Percentiles rank a stretch among this genome's conserved stretches.
phyloP scores from a whole-genome alignment of 176 grass and related monocot species.

The Dactylis glomerata region DNA sequence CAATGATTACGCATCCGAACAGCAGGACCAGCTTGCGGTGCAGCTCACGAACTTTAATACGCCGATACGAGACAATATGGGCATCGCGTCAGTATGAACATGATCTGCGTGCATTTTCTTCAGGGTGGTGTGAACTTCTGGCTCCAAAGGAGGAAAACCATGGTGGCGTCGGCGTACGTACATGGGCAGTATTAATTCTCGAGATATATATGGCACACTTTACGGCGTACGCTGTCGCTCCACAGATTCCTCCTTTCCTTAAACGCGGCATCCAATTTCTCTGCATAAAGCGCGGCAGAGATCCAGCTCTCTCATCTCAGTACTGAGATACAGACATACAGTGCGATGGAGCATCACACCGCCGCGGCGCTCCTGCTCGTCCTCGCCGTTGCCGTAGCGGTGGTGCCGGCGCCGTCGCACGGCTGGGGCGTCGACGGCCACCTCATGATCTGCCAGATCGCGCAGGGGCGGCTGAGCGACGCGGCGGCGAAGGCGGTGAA shows the following conservation, averaged over 20 bases:
- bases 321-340: background rate
- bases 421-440: slow-evolving; percentile 64
- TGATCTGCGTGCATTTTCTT: background rate
- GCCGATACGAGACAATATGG: background rate
- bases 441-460: slow-evolving; percentile 54
- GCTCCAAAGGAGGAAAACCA: background rate
- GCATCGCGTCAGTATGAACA: background rate
- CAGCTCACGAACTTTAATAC: background rate
- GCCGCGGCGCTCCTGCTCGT: background rate
- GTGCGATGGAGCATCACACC: background rate
- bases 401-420: slow-evolving; percentile 26
- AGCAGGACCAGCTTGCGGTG: background rate
- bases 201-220: background rate
- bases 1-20: background rate
- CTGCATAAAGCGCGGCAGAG: background rate
- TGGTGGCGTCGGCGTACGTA: background rate
- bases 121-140: slow-evolving; percentile 15
- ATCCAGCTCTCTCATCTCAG: background rate
- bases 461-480: slow-evolving; percentile 36
- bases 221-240: background rate
- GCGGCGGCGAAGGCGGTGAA: slow-evolving; percentile 42
- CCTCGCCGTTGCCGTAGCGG: slow-evolving; percentile 5
- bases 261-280: background rate
- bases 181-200: background rate
- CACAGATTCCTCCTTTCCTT: background rate